These are phyloP conservation scores for Mortierella sp. DNA, from an alignment of 371 early-diverging fungal species.

Conservation along the genomic window DNA sequence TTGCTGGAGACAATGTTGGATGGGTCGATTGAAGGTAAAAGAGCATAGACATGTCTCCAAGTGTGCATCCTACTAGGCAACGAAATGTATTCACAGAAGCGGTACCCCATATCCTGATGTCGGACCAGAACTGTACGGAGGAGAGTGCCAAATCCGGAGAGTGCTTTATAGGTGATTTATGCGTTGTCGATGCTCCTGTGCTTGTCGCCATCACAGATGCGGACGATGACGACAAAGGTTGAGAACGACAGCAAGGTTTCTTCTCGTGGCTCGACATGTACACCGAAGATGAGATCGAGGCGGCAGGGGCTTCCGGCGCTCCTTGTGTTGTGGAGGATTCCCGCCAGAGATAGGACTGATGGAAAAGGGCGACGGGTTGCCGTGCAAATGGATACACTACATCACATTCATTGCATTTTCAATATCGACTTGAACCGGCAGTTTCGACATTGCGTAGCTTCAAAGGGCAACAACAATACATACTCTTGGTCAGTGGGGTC, in stretches of 20 bases:
- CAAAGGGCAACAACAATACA: too few relatives aligned
- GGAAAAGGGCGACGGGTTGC: too few relatives aligned
- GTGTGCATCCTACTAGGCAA: slow-evolving; percentile 64
- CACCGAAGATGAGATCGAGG: background rate
- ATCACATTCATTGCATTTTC: too few relatives aligned
- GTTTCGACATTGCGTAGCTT: too few relatives aligned
- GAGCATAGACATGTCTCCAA: slow-evolving; percentile 63
- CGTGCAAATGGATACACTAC: too few relatives aligned
- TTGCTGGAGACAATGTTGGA: slow-evolving; percentile 55
- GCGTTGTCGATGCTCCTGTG: background rate
- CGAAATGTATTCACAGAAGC: slow-evolving; percentile 62
- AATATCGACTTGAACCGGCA: too few relatives aligned
- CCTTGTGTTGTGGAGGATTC: background rate
- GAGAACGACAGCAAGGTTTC: slow-evolving; percentile 13
- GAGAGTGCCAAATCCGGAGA: slow-evolving; percentile 8
- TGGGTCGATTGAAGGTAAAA: slow-evolving; percentile 61
- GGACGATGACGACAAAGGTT: too few relatives aligned
- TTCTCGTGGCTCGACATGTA: background rate
- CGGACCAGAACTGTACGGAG: slow-evolving; percentile 57
- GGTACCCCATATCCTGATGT: slow-evolving; percentile 58
- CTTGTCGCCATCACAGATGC: too few relatives aligned
- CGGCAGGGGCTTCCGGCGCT: too few relatives aligned
- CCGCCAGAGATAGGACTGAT: too few relatives aligned
- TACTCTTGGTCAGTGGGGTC: too few relatives aligned
- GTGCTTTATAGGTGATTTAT: background rate